phyloP scores from a whole-genome alignment of 768 basidiomycete genomes.

The Porpolomopsis calyptriformis region DNA sequence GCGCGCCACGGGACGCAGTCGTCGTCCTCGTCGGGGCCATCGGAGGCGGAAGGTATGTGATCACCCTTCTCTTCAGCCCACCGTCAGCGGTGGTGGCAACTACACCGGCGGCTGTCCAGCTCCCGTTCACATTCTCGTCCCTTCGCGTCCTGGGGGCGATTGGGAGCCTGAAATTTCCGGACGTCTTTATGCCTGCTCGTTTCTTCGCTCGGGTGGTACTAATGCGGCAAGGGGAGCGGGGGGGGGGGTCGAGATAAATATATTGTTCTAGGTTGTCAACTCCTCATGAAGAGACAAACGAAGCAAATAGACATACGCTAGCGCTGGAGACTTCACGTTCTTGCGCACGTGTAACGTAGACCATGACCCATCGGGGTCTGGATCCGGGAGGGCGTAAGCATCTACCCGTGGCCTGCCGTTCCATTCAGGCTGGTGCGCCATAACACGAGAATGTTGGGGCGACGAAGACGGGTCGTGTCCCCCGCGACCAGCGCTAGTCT shows the following conservation, averaged over 20 bases:
- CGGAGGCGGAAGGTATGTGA: slow-evolving; percentile 8
- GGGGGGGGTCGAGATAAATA: no score
- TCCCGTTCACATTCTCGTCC: neutral
- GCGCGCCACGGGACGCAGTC: no score
- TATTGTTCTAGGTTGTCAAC: no score
- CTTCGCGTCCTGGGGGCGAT: neutral
- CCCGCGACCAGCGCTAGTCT: no score
- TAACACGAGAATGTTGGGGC: no score
- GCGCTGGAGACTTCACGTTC: neutral
- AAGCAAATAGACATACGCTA: neutral
- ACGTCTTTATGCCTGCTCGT: slow-evolving; percentile 4
- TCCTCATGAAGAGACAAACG: neutral
- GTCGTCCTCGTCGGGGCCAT: no score
- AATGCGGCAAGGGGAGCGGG: neutral
- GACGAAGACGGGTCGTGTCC: no score
- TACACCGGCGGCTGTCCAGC: neutral
- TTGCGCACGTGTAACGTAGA: slow-evolving; percentile 2
- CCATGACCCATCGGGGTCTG: slow-evolving; percentile 4
- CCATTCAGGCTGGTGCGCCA: no score
- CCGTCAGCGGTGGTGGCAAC: no score
- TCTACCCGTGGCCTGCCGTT: no score
- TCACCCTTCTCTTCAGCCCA: slow-evolving; percentile 4
- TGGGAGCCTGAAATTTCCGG: slow-evolving; percentile 7
- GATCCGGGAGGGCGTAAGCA: neutral
- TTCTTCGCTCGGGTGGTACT: neutral